These are phyloP conservation scores for Nymphaea colorata DNA, from an alignment of 164 flowering plant genomes.

Conservation along the genomic window DNA sequence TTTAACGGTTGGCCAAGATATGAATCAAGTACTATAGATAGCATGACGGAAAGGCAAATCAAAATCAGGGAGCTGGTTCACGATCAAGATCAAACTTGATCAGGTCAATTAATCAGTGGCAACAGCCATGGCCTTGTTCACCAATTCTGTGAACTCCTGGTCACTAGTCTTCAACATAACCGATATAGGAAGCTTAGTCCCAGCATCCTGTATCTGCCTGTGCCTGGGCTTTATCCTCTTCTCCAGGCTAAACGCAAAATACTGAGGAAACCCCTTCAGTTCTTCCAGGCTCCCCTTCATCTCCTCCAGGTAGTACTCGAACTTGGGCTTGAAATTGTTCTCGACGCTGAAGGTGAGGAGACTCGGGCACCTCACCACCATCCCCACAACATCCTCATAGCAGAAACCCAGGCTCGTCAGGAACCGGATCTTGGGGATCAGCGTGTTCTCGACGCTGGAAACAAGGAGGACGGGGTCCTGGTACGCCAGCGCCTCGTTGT, in stretches of 20 bases:
- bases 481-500: slow-evolving; percentile 53
- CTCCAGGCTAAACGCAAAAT: slow-evolving; percentile 87
- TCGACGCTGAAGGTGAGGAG: slow-evolving; percentile 84
- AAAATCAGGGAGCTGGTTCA: no score
- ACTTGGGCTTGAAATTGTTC: slow-evolving; percentile 80
- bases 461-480: slow-evolving; percentile 66
- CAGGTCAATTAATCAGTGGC: no score
- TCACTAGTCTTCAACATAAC: slow-evolving; percentile 71
- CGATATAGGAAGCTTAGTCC: slow-evolving; percentile 41
- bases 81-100: no score
- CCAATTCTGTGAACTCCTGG: slow-evolving; percentile 55
- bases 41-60: no score
- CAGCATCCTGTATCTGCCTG: slow-evolving; percentile 31
- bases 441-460: slow-evolving; percentile 69
- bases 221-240: slow-evolving; percentile 84
- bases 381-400: slow-evolving; percentile 41
- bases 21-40: no score
- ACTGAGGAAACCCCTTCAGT: slow-evolving; percentile 83
- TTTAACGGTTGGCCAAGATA: no score
- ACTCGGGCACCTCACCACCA: slow-evolving; percentile 81
- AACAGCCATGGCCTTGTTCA: slow-evolving; percentile 8
- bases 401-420: slow-evolving; percentile 46
- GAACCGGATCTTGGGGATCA: slow-evolving; percentile 67
- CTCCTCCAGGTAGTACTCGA: slow-evolving; percentile 45
- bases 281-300: slow-evolving; percentile 59